These are phyloP conservation scores for Fusarium temperatum DNA, from an alignment of 2,329 filamentous ascomycete genomes.

Conservation along the genomic window DNA sequence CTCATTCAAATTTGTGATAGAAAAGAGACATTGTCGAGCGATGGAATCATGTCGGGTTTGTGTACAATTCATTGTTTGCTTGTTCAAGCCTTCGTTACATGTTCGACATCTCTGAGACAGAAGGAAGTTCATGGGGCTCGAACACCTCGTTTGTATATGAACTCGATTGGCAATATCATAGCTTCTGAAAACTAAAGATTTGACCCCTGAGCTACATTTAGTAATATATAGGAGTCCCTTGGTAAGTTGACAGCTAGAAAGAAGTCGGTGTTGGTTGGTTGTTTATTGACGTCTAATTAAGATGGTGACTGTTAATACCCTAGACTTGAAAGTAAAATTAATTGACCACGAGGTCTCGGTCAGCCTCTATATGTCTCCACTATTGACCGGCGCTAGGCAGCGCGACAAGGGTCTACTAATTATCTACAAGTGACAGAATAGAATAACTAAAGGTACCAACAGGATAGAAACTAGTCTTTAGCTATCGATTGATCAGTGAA, in stretches of 20 bases:
- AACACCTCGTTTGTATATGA: background rate
- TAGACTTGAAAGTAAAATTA: background rate
- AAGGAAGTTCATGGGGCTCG: too few relatives aligned
- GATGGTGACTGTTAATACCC: conserved; percentile 15
- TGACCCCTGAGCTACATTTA: too few relatives aligned
- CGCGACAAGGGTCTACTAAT: conserved; percentile 11
- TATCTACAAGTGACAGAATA: background rate
- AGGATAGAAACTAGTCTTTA: background rate
- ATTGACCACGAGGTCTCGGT: conserved; percentile 19
- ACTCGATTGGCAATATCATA: background rate
- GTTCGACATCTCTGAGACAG: background rate
- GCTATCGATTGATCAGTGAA: background rate
- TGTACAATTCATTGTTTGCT: background rate
- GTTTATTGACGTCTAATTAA: conserved; percentile 2
- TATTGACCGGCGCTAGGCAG: conserved; percentile 18
- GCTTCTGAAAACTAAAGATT: background rate
- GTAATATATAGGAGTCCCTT: background rate
- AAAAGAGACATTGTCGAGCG: background rate
- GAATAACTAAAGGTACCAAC: background rate
- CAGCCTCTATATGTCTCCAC: conserved; percentile 3
- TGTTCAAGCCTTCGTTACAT: background rate
- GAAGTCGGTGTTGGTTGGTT: background rate
- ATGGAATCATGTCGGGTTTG: background rate
- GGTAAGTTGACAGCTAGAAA: background rate
- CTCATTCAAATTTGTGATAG: background rate